Evolutionary conservation across 768 basidiomycete genomes (phyloP).

Genomic region (Mrakia frigida): DNA sequence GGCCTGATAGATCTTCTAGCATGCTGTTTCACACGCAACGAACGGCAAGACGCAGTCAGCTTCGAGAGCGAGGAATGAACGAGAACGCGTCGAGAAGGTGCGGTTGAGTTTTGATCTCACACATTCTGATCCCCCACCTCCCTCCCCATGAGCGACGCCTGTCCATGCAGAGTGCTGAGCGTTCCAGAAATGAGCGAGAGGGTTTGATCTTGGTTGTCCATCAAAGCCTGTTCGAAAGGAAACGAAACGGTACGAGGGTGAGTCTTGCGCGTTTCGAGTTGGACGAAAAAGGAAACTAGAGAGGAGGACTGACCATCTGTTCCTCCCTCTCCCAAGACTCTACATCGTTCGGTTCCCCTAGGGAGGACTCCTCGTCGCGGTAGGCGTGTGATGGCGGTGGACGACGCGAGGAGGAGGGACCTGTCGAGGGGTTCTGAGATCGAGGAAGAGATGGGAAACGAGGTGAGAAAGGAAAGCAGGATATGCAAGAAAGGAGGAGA

Average conservation of each 20-base stretch:
- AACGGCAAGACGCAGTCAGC: background rate
- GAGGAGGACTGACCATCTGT: conserved; percentile 59
- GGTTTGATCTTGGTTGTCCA: conserved; percentile 81
- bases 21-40: conserved; percentile 52
- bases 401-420: background rate
- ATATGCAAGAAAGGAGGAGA: background rate
- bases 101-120: conserved; percentile 49
- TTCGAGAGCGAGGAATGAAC: background rate
- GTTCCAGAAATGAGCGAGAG: conserved; percentile 85
- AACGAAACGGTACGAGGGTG: background rate
- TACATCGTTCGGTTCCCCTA: conserved; percentile 58
- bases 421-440: background rate
- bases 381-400: background rate
- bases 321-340: conserved; percentile 75
- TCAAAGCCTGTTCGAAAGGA: conserved; percentile 58
- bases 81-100: background rate
- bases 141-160: conserved; percentile 89
- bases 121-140: conserved; percentile 89
- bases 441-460: background rate
- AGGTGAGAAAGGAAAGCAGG: background rate
- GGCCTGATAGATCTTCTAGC: conserved; percentile 68
- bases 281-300: background rate
- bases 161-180: conserved; percentile 72
- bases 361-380: conserved; percentile 19
- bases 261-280: background rate